Evolutionary conservation across 768 basidiomycete species (phyloP), one percentile per base, ranked within the genome.

Genomic region (Phylloporus rhodoxanthus): DNA sequence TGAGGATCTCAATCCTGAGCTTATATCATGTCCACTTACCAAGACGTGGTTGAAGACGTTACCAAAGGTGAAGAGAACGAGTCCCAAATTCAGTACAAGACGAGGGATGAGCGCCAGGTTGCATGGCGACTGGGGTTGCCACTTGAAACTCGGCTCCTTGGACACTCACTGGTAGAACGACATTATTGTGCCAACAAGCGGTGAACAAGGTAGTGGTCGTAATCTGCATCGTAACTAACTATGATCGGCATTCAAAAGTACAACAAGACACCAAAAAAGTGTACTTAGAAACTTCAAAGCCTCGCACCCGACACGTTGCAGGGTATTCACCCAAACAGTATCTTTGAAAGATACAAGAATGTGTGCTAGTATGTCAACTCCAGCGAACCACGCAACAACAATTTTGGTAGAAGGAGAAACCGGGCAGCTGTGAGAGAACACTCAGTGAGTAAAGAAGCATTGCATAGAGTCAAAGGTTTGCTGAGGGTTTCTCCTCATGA

Each of bases 401-500:
- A 30, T 30, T 30, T 23, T 30, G 13, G 13, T 30, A 30, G 3
- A 30, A 13, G 29, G 21, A 42, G 20, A 32, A 3, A 28, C 36
- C 2, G n/a, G 26, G 33, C 6, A 23, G 39, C 10, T 17, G 20
- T 19, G 15, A n/a, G 21, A 47, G 7, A n/a, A 36, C 17, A 20
- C 36, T 20, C n/a, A n/a, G n/a, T n/a, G 4, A 19, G 36, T 19
- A 20, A 17, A 20, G 19, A 20, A n/a, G n/a, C n/a, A n/a, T n/a
- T n/a, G n/a, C n/a, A n/a, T n/a, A n/a, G n/a, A n/a, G n/a, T n/a
- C 32, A 29, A 33, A 28, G 19, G 28, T 10, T n/a, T 45, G 36
- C 32, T 36, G n/a, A n/a, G n/a, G 10, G 19, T 13, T 14, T 39
- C 14, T 37, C 28, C 8, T 70, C 67, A 89, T 25, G 87, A 91